Base-by-base conservation (phyloP, 148 eudicot genomes). In the Rhododendron kiyosumense region DNA sequence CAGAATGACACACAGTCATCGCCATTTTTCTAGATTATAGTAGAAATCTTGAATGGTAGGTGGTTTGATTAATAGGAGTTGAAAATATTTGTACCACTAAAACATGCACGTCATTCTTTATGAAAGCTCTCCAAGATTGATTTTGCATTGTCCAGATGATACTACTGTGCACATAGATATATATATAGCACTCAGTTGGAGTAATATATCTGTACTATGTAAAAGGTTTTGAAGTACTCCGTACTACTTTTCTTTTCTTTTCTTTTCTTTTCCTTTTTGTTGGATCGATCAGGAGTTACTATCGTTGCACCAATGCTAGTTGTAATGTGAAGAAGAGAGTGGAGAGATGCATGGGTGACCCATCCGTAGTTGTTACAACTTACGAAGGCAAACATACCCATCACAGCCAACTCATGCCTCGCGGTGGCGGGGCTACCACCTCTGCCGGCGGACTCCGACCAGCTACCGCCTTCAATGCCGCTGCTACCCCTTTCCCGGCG, bases 261-360 rank as follows among this genome's bases (percentile, higher is more conserved):
- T 51, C 3, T 54, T 54, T 17, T 59, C n/a, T 20, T 6, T 9
- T 59, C 26, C 22, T 59, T 59, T 59, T 7, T 88, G 22, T 13
- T 7, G 36, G 52, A 85, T 36, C 43, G 45, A 54, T n/a, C 88
- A 96, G 99, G 94, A 93, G 98, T 85, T 96, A 96, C 85, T 96
- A 96, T 86, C 92, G 97, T 36, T 96, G 99, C 95, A 96, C 99
- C 28, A 92, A 79, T 87, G 88, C 90, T 41, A 75, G 92, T 38
- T 96, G 99, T 84, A 94, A 94, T 87, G 99, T 96, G 87, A 96
- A 96, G 93, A 96, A 96, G 85, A 92, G 98, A 87, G 98, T 96
- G 51, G 99, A 96, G 89, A 88, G 98, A 84, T 91, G 86, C 22
- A 88, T 86, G 87, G 88, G 57, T 85, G 98, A 96, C 34, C 95